Evolutionary conservation across 2,329 filamentous ascomycete genomes (phyloP), one percentile per base, ranked within the genome.

Genomic region (Furcasterigmium sp.): DNA sequence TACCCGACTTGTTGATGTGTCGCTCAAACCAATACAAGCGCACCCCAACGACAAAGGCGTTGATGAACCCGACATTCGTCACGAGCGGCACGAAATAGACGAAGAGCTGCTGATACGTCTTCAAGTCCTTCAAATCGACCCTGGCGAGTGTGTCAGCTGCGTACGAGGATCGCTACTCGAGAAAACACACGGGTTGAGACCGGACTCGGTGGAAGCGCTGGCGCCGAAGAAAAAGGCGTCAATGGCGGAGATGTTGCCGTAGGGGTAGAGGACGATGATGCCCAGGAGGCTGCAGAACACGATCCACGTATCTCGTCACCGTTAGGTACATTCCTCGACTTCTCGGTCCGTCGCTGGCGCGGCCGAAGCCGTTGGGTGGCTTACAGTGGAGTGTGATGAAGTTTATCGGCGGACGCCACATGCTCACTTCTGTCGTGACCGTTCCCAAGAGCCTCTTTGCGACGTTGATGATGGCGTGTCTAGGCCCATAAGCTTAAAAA

Each of bases 181-280:
- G 13, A 25, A 5, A 39, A 20, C 65, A 38, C 46, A 75, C 69
- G 69, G 66, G 48, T 75, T 76, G 19, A 77, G 54, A 0, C 74
- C 73, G 1, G 72, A 73, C 49, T 72, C 69, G 5, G 73, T 76
- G 1, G 68, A 68, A 2, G 64, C 63, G 51, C 71, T 75, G 46
- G 62, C 65, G 14, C 71, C 70, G 29, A 75, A 70, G 54, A 75
- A 72, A 53, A 68, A 73, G 18, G 69, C 64, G 57, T 77, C 72
- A 17, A 74, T 57, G 0, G 64, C 65, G 4, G 49, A 47, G 5
- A 71, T 37, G 42, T 70, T 71, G 21, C 65, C 64, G n/a, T 43
- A 41, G 1, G 41, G 35, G 15, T 36, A 41, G 15, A 46, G 32
- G 6, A 45, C n/a, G 19, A 37, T 17, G 8, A 42, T 19, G 4